Conservation (phyloP, 257 asterid genomes). For the Parsonsia alboflavescens region DNA sequence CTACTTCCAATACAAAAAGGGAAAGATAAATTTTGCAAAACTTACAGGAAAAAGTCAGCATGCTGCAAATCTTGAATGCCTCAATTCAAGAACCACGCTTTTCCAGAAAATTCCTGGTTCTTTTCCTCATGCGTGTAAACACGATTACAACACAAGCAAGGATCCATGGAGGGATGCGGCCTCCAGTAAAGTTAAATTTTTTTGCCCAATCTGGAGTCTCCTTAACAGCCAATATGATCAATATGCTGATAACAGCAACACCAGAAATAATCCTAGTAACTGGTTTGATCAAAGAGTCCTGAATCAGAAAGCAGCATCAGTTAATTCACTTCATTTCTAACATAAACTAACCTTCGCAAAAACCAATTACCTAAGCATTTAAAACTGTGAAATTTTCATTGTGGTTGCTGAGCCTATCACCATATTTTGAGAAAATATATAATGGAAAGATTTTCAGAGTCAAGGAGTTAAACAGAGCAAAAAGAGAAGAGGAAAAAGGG, state of each 20-base stretch:
- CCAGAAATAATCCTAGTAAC: slow-evolving; percentile 63
- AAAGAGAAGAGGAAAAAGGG: not conserved
- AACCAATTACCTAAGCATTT: not conserved
- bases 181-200: slow-evolving; percentile 43
- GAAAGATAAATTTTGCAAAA: not conserved
- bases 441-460: not conserved
- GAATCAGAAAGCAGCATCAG: slow-evolving; percentile 19
- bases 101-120: slow-evolving; percentile 55
- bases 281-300: slow-evolving; percentile 71
- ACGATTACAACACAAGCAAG: slow-evolving; percentile 70
- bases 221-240: slow-evolving; percentile 45
- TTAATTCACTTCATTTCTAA: not conserved
- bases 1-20: not conserved
- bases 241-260: slow-evolving; percentile 38
- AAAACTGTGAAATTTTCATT: not conserved
- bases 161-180: slow-evolving; percentile 66
- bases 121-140: slow-evolving; percentile 82
- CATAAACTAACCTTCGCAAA: not conserved
- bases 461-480: not conserved
- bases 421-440: not conserved
- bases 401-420: not conserved
- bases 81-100: slow-evolving; percentile 28
- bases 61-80: not conserved
- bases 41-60: not conserved
- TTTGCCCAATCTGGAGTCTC: slow-evolving; percentile 71